These are phyloP conservation scores for Russula vinacea DNA, from an alignment of 768 basidiomycete species.

Conservation along the genomic window DNA sequence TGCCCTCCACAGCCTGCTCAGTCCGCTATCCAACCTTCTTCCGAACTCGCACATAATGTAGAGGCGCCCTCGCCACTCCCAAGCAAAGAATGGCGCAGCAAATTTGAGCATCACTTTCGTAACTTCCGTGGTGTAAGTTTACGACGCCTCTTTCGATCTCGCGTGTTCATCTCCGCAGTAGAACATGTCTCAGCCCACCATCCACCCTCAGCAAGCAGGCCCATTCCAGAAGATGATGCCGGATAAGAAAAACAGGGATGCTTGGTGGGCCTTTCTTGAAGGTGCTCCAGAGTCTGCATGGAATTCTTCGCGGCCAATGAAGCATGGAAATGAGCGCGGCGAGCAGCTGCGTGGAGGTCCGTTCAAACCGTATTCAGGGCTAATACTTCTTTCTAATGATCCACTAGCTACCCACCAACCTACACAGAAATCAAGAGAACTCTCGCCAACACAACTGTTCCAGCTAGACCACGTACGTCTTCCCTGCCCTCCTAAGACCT, in stretches of 20 bases:
- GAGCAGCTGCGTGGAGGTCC: slow-evolving; percentile 4
- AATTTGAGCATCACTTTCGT: slow-evolving; percentile 56
- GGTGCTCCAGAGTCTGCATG: slow-evolving; percentile 68
- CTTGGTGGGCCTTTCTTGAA: slow-evolving; percentile 76
- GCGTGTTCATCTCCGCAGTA: slow-evolving; percentile 33
- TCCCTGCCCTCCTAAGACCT: neutral
- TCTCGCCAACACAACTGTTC: slow-evolving; percentile 54
- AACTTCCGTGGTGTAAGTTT: slow-evolving; percentile 59
- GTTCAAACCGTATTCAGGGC: slow-evolving; percentile 23
- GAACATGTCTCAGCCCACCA: slow-evolving; percentile 67
- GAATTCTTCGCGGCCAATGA: slow-evolving; percentile 49
- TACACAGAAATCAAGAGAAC: slow-evolving; percentile 39
- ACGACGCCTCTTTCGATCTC: neutral
- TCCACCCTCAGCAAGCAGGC: slow-evolving; percentile 42
- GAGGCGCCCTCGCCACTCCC: slow-evolving; percentile 47
- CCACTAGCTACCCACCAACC: slow-evolving; percentile 10
- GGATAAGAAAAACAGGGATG: slow-evolving; percentile 66
- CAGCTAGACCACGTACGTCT: slow-evolving; percentile 63
- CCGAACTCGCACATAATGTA: slow-evolving; percentile 29
- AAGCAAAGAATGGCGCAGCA: slow-evolving; percentile 60
- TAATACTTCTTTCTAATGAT: slow-evolving; percentile 3
- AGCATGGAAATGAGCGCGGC: slow-evolving; percentile 31
- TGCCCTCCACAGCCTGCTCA: slow-evolving; percentile 27
- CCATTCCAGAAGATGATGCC: slow-evolving; percentile 49
- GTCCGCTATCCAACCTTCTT: slow-evolving; percentile 22